These are phyloP conservation scores for Candida fluviatilis DNA, from an alignment of 805 yeast species.

Conservation along the genomic window DNA sequence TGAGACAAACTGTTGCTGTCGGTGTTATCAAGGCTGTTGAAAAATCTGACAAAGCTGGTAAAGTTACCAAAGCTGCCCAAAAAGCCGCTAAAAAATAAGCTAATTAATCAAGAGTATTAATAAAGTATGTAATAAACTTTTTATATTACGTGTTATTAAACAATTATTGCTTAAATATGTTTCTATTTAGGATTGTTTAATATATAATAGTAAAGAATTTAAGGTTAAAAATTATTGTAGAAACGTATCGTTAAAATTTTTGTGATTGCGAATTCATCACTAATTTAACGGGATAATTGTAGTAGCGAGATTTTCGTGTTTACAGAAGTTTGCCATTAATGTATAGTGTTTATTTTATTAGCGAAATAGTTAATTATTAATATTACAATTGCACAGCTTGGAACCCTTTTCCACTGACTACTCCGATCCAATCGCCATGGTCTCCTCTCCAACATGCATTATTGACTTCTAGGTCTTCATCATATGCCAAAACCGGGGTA, in stretches of 20 bases:
- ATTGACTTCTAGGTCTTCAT: constrained; percentile 70
- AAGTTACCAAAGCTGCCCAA: constrained; percentile 46
- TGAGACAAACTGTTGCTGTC: constrained; percentile 99
- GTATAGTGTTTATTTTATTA: no score
- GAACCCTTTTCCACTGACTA: constrained; percentile 62
- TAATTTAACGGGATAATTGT: no score
- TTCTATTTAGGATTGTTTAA: neutral
- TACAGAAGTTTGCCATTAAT: no score
- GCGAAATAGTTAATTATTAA: no score
- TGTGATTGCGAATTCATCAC: no score
- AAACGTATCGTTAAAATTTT: no score
- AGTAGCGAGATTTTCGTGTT: no score
- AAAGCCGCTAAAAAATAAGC: constrained; percentile 46
- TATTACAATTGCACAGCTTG: constrained; percentile 52
- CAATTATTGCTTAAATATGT: neutral
- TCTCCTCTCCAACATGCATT: constrained; percentile 66
- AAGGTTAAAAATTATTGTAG: no score
- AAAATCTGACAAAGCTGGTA: constrained; percentile 46
- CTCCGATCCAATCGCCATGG: constrained; percentile 78
- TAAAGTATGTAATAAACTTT: neutral
- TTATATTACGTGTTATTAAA: constrained; percentile 1
- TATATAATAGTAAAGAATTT: no score
- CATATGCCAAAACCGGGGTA: constrained; percentile 46
- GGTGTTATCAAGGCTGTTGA: constrained; percentile 87
- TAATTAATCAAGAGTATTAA: constrained; percentile 6